These are phyloP conservation scores for Stenocarpella maydis DNA, from an alignment of 2,329 filamentous ascomycete genomes.

Conservation along the genomic window DNA sequence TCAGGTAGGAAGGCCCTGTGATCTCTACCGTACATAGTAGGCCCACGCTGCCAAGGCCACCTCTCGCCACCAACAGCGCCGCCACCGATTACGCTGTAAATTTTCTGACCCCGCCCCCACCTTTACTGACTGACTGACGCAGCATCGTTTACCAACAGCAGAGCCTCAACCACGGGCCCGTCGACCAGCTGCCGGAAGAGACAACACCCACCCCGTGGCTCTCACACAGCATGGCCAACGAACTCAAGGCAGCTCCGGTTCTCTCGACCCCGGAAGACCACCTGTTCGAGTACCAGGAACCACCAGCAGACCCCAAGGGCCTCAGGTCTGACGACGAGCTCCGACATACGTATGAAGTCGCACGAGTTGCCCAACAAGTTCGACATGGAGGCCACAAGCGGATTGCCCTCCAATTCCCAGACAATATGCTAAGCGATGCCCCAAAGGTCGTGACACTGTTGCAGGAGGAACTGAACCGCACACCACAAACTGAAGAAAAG, in stretches of 20 bases:
- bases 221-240: constrained; percentile 51
- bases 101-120: constrained; percentile 33
- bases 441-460: constrained; percentile 79
- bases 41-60: constrained; percentile 5
- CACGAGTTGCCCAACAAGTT: constrained; percentile 80
- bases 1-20: constrained; percentile 19
- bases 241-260: constrained; percentile 63
- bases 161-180: background rate
- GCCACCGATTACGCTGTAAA: constrained; percentile 13
- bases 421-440: constrained; percentile 88
- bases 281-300: constrained; percentile 61
- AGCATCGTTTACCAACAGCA: background rate
- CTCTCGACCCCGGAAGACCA: constrained; percentile 71
- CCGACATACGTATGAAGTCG: constrained; percentile 81
- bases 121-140: background rate
- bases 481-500: constrained; percentile 18
- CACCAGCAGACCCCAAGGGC: constrained; percentile 42
- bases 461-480: constrained; percentile 43
- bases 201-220: background rate
- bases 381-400: constrained; percentile 73
- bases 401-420: constrained; percentile 94
- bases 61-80: constrained; percentile 23
- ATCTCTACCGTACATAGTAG: no score
- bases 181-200: constrained; percentile 5
- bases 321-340: constrained; percentile 70